Percentiles rank a stretch among this genome's conserved stretches.
Conservation (phyloP, 2,329 filamentous ascomycete genomes). For the Dryadomyces quercivorus region DNA sequence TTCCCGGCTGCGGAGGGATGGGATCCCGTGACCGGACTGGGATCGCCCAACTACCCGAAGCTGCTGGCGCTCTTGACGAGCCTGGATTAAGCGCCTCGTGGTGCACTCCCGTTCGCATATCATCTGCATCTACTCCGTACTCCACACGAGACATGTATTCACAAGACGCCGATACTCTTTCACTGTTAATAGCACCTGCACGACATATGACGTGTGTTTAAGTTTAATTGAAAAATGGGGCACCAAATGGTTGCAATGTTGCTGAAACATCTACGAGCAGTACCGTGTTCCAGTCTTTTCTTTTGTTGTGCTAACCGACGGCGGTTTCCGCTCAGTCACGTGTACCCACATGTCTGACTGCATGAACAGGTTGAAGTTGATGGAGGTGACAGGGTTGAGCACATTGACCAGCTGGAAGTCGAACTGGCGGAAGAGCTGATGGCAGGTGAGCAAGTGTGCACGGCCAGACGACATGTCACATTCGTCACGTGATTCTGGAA, state of each 20-base stretch:
- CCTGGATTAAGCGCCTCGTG: not conserved
- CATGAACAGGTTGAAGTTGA: conserved; percentile 18
- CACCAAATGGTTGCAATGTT: not conserved
- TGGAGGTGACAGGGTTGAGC: conserved; percentile 10
- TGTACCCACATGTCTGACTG: conserved; percentile 19
- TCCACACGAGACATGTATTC: too few relatives aligned
- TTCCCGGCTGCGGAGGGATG: conserved; percentile 18
- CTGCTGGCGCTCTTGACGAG: conserved; percentile 13
- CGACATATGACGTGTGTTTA: not conserved
- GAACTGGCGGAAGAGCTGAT: conserved; percentile 11
- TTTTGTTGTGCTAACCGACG: not conserved
- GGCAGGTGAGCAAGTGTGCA: not conserved
- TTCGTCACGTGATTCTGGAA: not conserved
- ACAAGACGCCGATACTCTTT: not conserved
- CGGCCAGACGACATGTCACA: too few relatives aligned
- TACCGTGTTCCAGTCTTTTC: too few relatives aligned
- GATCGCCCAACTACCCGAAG: conserved; percentile 14
- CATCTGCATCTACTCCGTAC: not conserved
- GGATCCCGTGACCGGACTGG: conserved; percentile 17
- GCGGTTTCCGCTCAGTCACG: not conserved
- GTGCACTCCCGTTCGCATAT: not conserved
- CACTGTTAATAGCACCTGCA: not conserved
- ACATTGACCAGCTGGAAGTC: conserved; percentile 19
- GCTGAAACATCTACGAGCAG: not conserved
- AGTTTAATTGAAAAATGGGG: not conserved